These are phyloP conservation scores for Heliamphora exappendiculata DNA, from an alignment of 148 eudicot species.

Conservation along the genomic window DNA sequence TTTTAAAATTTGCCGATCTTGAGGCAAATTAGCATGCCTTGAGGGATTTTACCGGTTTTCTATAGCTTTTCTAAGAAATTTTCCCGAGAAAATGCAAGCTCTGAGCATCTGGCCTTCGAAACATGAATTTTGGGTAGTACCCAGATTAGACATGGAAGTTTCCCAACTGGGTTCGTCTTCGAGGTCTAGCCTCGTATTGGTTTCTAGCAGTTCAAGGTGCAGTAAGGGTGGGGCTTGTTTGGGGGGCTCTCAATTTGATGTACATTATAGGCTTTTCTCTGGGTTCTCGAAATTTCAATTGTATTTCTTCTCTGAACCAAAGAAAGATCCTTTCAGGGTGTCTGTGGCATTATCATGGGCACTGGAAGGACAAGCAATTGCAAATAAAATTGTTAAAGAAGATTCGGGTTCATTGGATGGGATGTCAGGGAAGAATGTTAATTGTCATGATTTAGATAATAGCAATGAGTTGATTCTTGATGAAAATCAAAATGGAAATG, in stretches of 20 bases:
- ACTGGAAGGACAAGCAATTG: slow-evolving; percentile 41
- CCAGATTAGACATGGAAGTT: slow-evolving; percentile 33
- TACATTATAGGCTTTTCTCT: slow-evolving; percentile 20
- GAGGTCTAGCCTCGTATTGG: slow-evolving; percentile 16
- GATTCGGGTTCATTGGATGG: slow-evolving; percentile 23
- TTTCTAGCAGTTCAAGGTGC: slow-evolving; percentile 17
- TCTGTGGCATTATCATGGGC: slow-evolving; percentile 38
- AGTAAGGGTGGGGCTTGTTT: slow-evolving; percentile 13
- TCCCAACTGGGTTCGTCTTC: slow-evolving; percentile 25
- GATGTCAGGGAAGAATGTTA: slow-evolving; percentile 12
- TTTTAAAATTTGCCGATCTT: background rate
- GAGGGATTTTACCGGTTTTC: background rate
- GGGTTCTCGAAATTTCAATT: slow-evolving; percentile 15
- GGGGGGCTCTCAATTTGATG: slow-evolving; percentile 13
- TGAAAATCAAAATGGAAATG: slow-evolving; percentile 16
- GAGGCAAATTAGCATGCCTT: slow-evolving; percentile 10
- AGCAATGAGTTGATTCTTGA: slow-evolving; percentile 10
- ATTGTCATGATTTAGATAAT: slow-evolving; percentile 9
- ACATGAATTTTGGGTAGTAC: slow-evolving; percentile 32
- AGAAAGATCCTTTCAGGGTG: slow-evolving; percentile 14
- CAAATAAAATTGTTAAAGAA: slow-evolving; percentile 20
- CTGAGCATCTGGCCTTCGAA: slow-evolving; percentile 45
- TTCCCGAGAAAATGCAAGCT: slow-evolving; percentile 51
- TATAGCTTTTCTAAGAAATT: background rate
- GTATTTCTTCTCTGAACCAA: slow-evolving; percentile 14